Percentiles rank a stretch among this genome's conserved stretches.
Evolutionary conservation across 495 filamentous ascomycete species (phyloP).

Genomic region (Articulospora tetracladia): DNA sequence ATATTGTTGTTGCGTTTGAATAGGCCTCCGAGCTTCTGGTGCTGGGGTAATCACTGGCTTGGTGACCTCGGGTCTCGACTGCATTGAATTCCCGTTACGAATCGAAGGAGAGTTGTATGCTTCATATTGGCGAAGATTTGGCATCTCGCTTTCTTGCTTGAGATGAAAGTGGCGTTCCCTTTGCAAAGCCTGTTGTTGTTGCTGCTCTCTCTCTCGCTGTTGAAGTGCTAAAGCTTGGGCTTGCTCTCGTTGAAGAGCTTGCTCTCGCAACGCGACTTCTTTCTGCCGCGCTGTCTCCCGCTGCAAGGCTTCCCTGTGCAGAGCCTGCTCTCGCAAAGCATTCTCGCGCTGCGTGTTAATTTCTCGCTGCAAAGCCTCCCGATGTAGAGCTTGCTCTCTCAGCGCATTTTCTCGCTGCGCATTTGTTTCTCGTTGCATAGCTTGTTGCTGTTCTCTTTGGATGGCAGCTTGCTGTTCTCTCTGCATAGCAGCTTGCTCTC

Average conservation of each 20-base stretch:
- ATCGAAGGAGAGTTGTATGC: conserved; percentile 13
- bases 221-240: conserved; percentile 7
- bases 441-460: conserved; percentile 20
- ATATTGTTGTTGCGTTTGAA: conserved; percentile 12
- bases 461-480: conserved; percentile 25
- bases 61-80: conserved; percentile 14
- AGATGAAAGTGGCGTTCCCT: conserved; percentile 18
- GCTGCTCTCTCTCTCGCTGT: conserved; percentile 1
- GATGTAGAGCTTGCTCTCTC: background rate
- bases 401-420: background rate
- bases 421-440: conserved; percentile 13
- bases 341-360: too few relatives aligned
- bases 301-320: background rate
- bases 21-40: conserved; percentile 12
- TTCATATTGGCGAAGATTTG: conserved; percentile 23
- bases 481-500: conserved; percentile 19
- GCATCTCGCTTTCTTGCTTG: conserved; percentile 20
- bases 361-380: too few relatives aligned
- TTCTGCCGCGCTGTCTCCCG: too few relatives aligned
- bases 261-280: background rate
- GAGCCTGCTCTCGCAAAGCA: background rate
- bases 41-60: background rate
- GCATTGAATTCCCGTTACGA: conserved; percentile 3
- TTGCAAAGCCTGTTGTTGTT: conserved; percentile 11
- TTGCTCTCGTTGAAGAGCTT: conserved; percentile 24